Conservation (phyloP, 768 basidiomycete genomes). For the Strobilomyces echinocephalus region DNA sequence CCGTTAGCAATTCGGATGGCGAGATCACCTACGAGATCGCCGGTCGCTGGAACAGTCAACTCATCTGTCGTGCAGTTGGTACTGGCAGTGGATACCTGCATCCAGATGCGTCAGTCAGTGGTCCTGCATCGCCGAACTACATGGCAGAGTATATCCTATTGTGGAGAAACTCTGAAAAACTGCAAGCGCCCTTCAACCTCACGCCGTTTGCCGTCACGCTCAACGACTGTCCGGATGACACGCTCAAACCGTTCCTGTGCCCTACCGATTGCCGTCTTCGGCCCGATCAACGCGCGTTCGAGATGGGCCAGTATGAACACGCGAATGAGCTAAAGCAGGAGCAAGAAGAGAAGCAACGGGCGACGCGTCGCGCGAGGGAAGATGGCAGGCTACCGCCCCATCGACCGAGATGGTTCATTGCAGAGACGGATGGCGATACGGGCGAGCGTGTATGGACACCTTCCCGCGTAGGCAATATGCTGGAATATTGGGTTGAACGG, state of each 20-base stretch:
- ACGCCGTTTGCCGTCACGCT: slow-evolving; percentile 92
- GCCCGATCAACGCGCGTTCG: slow-evolving; percentile 93
- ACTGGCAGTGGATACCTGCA: slow-evolving; percentile 55
- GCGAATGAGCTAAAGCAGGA: slow-evolving; percentile 74
- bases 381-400: slow-evolving; percentile 69
- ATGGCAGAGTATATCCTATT: slow-evolving; percentile 75
- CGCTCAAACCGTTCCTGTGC: slow-evolving; percentile 65
- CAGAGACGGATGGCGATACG: slow-evolving; percentile 76
- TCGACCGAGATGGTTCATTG: slow-evolving; percentile 75
- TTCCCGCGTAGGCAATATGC: slow-evolving; percentile 34
- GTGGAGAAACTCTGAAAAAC: slow-evolving; percentile 90
- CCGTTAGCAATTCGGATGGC: slow-evolving; percentile 64
- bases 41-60: slow-evolving; percentile 92
- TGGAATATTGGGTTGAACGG: slow-evolving; percentile 86
- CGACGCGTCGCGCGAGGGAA: slow-evolving; percentile 69
- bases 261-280: slow-evolving; percentile 91
- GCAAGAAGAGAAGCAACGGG: slow-evolving; percentile 79
- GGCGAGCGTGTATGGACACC: slow-evolving; percentile 88
- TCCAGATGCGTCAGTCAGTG: slow-evolving; percentile 62
- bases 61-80: slow-evolving; percentile 82
- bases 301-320: slow-evolving; percentile 77
- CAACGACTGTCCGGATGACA: slow-evolving; percentile 77
- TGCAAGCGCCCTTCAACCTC: slow-evolving; percentile 84
- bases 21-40: slow-evolving; percentile 81
- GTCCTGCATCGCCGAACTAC: slow-evolving; percentile 39